A percentile compares a stretch with the other conserved stretches of the same genome.
phyloP scores from a whole-genome alignment of 306 rosid genomes.

The Cajanus cajan region DNA sequence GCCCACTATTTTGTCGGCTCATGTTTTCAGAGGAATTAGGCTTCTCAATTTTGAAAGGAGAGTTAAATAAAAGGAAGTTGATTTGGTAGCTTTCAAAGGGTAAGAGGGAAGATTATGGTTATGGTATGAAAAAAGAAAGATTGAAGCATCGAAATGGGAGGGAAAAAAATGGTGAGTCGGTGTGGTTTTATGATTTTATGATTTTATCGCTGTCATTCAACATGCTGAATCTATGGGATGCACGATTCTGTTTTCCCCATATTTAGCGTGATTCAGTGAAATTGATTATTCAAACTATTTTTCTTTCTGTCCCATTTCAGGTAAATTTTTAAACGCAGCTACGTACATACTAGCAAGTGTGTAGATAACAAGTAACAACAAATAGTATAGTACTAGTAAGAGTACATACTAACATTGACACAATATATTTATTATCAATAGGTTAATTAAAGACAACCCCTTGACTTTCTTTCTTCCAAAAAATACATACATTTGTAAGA shows the following conservation, averaged over 20 bases:
- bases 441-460: no score
- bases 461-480: not conserved
- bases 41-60: no score
- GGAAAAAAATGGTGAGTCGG: not conserved
- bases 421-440: not conserved
- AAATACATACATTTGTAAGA: not conserved
- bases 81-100: not conserved
- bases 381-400: no score
- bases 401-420: not conserved
- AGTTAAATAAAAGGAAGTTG: no score
- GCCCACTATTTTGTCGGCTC: no score
- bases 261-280: not conserved
- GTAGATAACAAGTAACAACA: no score
- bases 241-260: not conserved
- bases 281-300: not conserved
- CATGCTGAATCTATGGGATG: not conserved
- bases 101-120: not conserved
- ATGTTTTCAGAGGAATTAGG: no score
- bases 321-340: not conserved
- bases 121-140: not conserved
- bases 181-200: not conserved
- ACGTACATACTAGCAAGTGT: no score
- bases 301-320: not conserved
- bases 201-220: slow-evolving; percentile 16
- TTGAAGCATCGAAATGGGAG: not conserved